Base-by-base conservation (phyloP, 1,139 yeast genomes). In the Pichia sp. region DNA sequence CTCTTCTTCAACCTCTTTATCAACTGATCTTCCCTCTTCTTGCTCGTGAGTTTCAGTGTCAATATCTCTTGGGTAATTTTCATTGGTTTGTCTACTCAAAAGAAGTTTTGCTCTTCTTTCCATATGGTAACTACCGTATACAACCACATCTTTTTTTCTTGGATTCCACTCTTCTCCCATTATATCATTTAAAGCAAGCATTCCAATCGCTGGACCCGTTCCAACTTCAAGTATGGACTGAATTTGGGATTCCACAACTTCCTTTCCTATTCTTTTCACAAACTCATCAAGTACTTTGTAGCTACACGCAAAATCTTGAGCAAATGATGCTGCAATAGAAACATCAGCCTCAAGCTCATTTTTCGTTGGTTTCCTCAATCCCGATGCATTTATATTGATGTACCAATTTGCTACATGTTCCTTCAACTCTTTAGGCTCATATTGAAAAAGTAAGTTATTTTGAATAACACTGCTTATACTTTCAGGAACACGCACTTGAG, bases 181-280 rank as follows among this genome's bases (percentile, higher is more conserved):
- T 1, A 88, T 56, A 52, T 88, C 96, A 56, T 88, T 85, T 44
- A 88, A 66, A 0, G 95, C 98, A 9, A 89, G 67, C 67, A 91
- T 79, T 1, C 96, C 97, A 0, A 94, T 82, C 1, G 91, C 93
- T 1, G 98, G 97, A 0, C 98, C 98, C 56, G 74, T 79, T 0
- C 96, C 94, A 7, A 86, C 74, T 53, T 86, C 95, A 42, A 91
- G 67, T 0, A 91, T 74, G 14, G 74, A 66, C 25, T 69, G 58
- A 8, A 46, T 18, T 9, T 46, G 38, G 0, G 96, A 96, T 26
- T 62, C 61, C 63, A 88, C 85, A 11, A 56, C 54, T 0, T 63
- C 68, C 1, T 57, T 57, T 0, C 72, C 72, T 5, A 68, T 59
- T 39, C 93, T 66, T 38, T 73, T 72, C 49, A 74, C 69, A 31